Evolutionary conservation across 73 alveolate genomes (phyloP).

Genomic region (Paraurostyla sp.): DNA sequence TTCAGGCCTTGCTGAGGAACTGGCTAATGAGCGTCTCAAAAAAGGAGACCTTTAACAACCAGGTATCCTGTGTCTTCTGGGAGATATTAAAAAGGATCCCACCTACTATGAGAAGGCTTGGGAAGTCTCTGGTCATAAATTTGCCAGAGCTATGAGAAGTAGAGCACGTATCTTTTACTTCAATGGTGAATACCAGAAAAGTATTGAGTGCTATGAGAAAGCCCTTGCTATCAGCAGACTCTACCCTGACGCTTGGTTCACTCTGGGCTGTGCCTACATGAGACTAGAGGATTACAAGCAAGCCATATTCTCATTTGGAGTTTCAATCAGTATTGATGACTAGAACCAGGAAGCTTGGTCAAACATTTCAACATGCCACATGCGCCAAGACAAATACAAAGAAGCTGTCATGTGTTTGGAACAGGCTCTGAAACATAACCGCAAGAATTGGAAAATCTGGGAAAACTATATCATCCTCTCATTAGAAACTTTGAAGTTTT

Average conservation of each 20-base stretch:
- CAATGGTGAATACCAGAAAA: slow-evolving; percentile 77
- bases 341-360: slow-evolving; percentile 97
- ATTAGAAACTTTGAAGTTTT: slow-evolving; percentile 84
- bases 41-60: slow-evolving; percentile 81
- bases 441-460: slow-evolving; percentile 95
- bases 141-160: slow-evolving; percentile 96
- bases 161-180: slow-evolving; percentile 85
- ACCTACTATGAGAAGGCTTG: slow-evolving; percentile 92
- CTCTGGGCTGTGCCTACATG: slow-evolving; percentile 97
- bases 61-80: slow-evolving; percentile 92
- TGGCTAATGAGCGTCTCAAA: slow-evolving; percentile 82
- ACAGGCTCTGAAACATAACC: slow-evolving; percentile 91
- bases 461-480: slow-evolving; percentile 91
- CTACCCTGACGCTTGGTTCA: slow-evolving; percentile 97
- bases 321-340: slow-evolving; percentile 90
- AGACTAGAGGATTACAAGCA: slow-evolving; percentile 83
- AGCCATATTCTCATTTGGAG: slow-evolving; percentile 90
- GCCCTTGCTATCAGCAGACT: slow-evolving; percentile 95
- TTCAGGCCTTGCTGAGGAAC: slow-evolving; percentile 88
- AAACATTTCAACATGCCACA: slow-evolving; percentile 93
- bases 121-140: slow-evolving; percentile 91
- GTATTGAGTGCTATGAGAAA: slow-evolving; percentile 91
- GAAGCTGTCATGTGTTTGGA: slow-evolving; percentile 96
- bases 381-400: slow-evolving; percentile 85
- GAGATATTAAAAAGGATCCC: slow-evolving; percentile 91